Conservation (phyloP, 805 yeast species). For the Pichia kluyveri region DNA sequence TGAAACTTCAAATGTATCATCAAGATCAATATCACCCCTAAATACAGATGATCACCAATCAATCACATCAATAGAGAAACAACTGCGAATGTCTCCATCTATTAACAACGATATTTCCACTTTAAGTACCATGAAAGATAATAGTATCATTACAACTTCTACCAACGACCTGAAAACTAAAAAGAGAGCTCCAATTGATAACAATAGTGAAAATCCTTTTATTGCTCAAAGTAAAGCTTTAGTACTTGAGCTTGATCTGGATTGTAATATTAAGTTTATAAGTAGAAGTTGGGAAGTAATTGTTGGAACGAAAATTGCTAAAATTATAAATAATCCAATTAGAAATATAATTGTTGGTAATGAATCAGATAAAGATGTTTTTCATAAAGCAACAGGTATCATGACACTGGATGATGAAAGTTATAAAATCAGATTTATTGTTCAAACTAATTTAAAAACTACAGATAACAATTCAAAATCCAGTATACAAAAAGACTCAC, state of each 20-base stretch:
- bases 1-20: not conserved
- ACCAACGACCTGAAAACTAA: not conserved
- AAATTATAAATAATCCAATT: slow-evolving; percentile 49
- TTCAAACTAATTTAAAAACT: slow-evolving; percentile 23
- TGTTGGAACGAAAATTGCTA: slow-evolving; percentile 55
- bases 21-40: slow-evolving; percentile 5
- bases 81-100: not conserved
- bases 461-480: not conserved
- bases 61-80: not conserved
- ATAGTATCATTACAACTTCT: too few species aligned
- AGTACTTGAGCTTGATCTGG: slow-evolving; percentile 76
- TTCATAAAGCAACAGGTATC: slow-evolving; percentile 56
- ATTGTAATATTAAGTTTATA: slow-evolving; percentile 67
- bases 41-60: not conserved
- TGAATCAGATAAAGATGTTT: slow-evolving; percentile 56
- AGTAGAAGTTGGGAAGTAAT: slow-evolving; percentile 72
- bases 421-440: slow-evolving; percentile 66
- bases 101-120: not conserved
- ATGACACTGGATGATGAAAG: slow-evolving; percentile 70
- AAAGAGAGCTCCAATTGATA: not conserved
- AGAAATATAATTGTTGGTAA: slow-evolving; percentile 58
- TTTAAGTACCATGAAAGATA: not conserved
- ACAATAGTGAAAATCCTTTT: not conserved
- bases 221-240: slow-evolving; percentile 31
- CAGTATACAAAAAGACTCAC: not conserved